phyloP scores from a whole-genome alignment of 768 basidiomycete genomes.

The Dioszegia crocea region DNA sequence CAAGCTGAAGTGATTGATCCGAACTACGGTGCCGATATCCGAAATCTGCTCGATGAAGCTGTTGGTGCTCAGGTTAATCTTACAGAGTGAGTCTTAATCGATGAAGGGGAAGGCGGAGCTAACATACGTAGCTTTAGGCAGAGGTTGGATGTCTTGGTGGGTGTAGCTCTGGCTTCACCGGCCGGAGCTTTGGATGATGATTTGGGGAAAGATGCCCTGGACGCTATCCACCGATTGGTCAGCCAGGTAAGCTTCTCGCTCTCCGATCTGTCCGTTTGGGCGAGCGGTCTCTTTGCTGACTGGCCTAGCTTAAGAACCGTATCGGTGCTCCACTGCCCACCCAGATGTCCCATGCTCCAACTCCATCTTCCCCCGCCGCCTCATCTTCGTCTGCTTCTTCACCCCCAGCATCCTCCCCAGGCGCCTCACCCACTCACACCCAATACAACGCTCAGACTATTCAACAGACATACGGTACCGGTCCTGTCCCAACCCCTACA shows the following conservation, averaged over 20 bases:
- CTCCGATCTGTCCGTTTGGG: too few species aligned
- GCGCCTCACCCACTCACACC: background rate
- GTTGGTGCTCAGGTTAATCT: constrained; percentile 16
- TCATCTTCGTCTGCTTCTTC: background rate
- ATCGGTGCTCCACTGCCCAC: background rate
- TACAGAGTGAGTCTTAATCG: constrained; percentile 5
- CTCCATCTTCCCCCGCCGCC: background rate
- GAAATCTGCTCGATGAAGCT: constrained; percentile 21
- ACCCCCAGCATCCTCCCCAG: background rate
- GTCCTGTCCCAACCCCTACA: constrained; percentile 1
- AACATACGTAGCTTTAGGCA: constrained; percentile 19
- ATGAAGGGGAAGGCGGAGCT: background rate
- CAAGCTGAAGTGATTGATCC: constrained; percentile 33
- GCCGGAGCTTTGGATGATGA: constrained; percentile 21
- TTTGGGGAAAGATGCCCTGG: constrained; percentile 18
- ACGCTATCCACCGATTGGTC: constrained; percentile 19
- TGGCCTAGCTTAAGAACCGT: background rate
- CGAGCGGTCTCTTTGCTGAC: too few species aligned
- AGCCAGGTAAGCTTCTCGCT: constrained; percentile 19
- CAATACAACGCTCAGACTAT: constrained; percentile 6
- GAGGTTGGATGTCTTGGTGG: constrained; percentile 15
- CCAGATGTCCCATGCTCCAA: background rate
- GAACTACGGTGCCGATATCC: constrained; percentile 19
- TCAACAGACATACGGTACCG: constrained; percentile 18
- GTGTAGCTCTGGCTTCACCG: constrained; percentile 6